These are phyloP conservation scores for Terfezia claveryi DNA, from an alignment of 495 filamentous ascomycete genomes.

Conservation along the genomic window DNA sequence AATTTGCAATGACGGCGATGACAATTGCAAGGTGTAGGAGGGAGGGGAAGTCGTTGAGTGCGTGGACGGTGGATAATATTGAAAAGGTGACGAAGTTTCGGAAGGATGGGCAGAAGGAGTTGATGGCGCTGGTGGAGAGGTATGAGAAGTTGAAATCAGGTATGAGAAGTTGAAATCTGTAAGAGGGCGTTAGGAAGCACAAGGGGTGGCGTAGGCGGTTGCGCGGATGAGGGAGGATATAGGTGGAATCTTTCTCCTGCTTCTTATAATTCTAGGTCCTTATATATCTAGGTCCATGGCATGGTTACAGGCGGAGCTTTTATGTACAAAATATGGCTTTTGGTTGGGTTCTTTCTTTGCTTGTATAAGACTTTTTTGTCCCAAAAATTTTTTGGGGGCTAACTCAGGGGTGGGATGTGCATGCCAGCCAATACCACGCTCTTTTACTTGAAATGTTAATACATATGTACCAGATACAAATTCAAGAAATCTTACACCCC, in stretches of 20 bases:
- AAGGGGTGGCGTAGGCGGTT: neutral
- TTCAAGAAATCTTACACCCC: too few species aligned
- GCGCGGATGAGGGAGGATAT: neutral
- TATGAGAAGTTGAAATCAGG: conserved; percentile 28
- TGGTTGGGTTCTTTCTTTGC: too few species aligned
- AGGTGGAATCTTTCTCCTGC: neutral
- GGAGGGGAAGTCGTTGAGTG: conserved; percentile 31
- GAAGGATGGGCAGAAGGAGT: conserved; percentile 35
- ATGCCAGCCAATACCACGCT: too few species aligned
- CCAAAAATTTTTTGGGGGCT: too few species aligned
- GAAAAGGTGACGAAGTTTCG: conserved; percentile 68
- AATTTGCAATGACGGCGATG: conserved; percentile 76
- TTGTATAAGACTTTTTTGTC: too few species aligned
- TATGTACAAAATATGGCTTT: too few species aligned
- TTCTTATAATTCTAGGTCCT: too few species aligned
- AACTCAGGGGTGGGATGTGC: too few species aligned
- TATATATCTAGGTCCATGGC: too few species aligned
- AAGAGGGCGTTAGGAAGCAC: neutral
- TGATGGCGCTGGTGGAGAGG: conserved; percentile 50
- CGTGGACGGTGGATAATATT: conserved; percentile 56
- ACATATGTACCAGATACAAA: too few species aligned
- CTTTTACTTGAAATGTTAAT: too few species aligned
- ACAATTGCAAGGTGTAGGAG: conserved; percentile 42
- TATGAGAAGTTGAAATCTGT: conserved; percentile 25
- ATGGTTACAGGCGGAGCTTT: too few species aligned